Evolutionary conservation across 2,329 filamentous ascomycete genomes (phyloP), one percentile per base, ranked within the genome.

Genomic region (Colletotrichum sp.): DNA sequence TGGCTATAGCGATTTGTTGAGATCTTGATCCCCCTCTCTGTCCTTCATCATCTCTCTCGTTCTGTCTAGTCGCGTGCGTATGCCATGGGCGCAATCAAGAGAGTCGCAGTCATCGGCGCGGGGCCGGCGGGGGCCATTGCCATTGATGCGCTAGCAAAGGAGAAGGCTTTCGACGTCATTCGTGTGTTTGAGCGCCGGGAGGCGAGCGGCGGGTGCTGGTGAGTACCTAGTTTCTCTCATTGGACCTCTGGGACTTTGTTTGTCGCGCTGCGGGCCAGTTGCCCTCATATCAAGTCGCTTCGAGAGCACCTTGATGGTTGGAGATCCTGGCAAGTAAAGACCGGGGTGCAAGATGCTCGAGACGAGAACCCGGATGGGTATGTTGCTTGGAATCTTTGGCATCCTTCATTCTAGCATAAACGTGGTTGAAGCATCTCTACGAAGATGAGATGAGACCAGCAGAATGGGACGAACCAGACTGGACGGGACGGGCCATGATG

Each of bases 111-210:
- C 8, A 91, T 93, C 78, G 92, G 92, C 8, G 87, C 90, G 4
- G 92, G 92, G 8, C 92, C 92, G 8, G 87, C 90, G 5, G 92
- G 92, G 4, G 89, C 90, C 15, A 92, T 93, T 72, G 83, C 91
- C 0, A 88, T 92, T 5, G 91, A 93, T 84, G 91, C 92, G 6
- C 82, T 93, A 34, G 87, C 86, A 30, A 87, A 91, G 80, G 92
- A 93, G 80, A 86, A 90, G 76, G 80, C 84, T 1, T 93, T 93
- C 79, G 89, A 92, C 74, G 81, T 85, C 3, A 90, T 93, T 71
- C 87, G 90, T 8, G 90, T 93, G 0, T 93, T 93, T 80, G 92
- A 93, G 80, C 85, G 92, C 32, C 88, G 91, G 67, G 90, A 92
- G 76, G 87, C 86, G 16, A 85, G 90, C 2, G 92, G 92, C 67